Conservation (phyloP, 2,329 filamentous ascomycete species). For the Berkeleyomyces rouxiae region DNA sequence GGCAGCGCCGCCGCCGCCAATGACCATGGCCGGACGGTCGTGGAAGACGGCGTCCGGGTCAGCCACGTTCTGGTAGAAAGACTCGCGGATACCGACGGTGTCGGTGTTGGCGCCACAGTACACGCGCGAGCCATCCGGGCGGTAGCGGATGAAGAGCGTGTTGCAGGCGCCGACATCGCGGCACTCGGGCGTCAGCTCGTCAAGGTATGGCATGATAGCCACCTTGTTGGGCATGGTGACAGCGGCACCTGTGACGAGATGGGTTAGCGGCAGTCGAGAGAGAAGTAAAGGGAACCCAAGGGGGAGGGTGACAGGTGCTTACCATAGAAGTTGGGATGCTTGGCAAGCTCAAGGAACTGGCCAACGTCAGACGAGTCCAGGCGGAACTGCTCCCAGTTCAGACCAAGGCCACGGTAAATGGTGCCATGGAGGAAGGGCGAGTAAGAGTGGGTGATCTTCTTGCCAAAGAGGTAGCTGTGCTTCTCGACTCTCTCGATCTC, state of each 20-base stretch:
- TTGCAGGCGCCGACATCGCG: constrained; percentile 63
- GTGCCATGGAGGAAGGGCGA: constrained; percentile 38
- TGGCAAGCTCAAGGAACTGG: constrained; percentile 33
- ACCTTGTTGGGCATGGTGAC: constrained; percentile 80
- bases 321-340: constrained; percentile 46
- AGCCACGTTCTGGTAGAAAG: constrained; percentile 42
- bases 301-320: constrained; percentile 15
- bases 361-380: constrained; percentile 35
- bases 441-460: constrained; percentile 37
- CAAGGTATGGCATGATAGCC: constrained; percentile 54
- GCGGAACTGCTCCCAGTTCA: constrained; percentile 35
- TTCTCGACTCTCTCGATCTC: constrained; percentile 5
- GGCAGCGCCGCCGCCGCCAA: constrained; percentile 67
- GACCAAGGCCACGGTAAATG: constrained; percentile 33
- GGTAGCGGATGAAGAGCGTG: constrained; percentile 50
- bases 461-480: constrained; percentile 40
- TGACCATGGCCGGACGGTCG: constrained; percentile 49
- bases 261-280: not conserved
- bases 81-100: constrained; percentile 59
- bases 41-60: constrained; percentile 32
- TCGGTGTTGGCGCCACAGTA: constrained; percentile 69
- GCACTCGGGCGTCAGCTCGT: constrained; percentile 57
- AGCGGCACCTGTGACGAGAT: constrained; percentile 35
- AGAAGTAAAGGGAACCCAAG: not conserved
- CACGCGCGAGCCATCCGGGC: constrained; percentile 29